Conservation (phyloP, 169 alveolate species). For the Toxoplasma gondii region DNA sequence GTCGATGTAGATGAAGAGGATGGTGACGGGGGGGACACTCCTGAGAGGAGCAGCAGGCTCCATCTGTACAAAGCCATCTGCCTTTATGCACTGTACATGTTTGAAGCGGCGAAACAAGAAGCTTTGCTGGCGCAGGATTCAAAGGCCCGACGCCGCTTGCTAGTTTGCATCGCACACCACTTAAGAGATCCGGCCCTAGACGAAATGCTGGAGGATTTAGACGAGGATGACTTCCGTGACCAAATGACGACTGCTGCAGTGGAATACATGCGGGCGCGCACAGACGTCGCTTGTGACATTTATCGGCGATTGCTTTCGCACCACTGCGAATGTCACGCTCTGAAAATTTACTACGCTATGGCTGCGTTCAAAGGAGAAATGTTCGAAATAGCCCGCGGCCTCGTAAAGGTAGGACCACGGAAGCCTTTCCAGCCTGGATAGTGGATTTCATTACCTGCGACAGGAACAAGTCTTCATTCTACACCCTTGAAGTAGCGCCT, state of each 20-base stretch:
- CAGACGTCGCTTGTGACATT: constrained; percentile 26
- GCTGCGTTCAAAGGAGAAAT: neutral
- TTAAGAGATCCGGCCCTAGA: neutral
- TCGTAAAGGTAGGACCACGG: neutral
- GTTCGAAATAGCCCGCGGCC: constrained; percentile 12
- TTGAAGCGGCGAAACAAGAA: constrained; percentile 18
- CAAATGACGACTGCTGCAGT: neutral
- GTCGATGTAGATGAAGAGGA: neutral
- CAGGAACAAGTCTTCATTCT: too few species aligned
- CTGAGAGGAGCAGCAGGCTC: neutral
- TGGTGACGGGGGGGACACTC: neutral
- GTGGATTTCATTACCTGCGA: too few species aligned
- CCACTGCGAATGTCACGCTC: neutral
- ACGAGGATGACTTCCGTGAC: neutral
- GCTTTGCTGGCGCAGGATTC: neutral
- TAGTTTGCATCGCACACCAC: neutral
- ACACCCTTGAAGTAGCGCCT: too few species aligned
- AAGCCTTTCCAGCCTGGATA: neutral
- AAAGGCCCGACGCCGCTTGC: neutral
- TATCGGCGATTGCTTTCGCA: neutral
- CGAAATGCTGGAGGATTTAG: neutral
- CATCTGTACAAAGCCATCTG: constrained; percentile 30
- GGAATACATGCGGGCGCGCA: constrained; percentile 19
- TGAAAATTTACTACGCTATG: neutral
- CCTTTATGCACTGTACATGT: neutral